phyloP scores from a whole-genome alignment of 2,329 filamentous ascomycete species.

The Aureobasidium namibiae region DNA sequence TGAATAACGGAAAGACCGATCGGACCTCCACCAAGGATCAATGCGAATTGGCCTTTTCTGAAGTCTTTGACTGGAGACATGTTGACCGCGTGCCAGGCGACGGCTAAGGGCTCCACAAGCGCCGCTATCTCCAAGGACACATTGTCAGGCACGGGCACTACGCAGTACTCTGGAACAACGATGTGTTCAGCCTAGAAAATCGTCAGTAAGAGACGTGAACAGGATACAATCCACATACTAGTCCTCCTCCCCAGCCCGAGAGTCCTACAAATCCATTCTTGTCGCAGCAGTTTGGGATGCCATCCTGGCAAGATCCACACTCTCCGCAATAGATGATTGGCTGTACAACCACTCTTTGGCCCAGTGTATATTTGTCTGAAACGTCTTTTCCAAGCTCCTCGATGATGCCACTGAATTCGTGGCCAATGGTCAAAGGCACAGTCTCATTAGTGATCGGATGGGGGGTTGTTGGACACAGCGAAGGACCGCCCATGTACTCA shows the following conservation, averaged over 20 bases:
- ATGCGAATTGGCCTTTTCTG: constrained; percentile 36
- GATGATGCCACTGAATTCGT: constrained; percentile 45
- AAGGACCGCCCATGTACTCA: constrained; percentile 29
- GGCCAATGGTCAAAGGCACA: constrained; percentile 45
- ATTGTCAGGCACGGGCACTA: constrained; percentile 43
- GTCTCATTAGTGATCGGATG: constrained; percentile 47
- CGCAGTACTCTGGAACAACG: constrained; percentile 39
- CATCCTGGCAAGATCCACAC: constrained; percentile 44
- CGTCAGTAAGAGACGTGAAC: neutral
- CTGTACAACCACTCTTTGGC: constrained; percentile 42
- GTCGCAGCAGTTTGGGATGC: constrained; percentile 47
- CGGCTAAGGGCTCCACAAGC: constrained; percentile 46
- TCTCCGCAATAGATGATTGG: constrained; percentile 49
- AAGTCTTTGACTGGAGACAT: constrained; percentile 33
- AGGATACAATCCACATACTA: constrained; percentile 20
- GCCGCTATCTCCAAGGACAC: constrained; percentile 45
- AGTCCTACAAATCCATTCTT: constrained; percentile 47
- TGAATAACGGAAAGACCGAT: constrained; percentile 46
- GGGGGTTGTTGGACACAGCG: constrained; percentile 40
- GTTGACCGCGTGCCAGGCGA: constrained; percentile 49
- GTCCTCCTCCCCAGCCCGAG: constrained; percentile 45
- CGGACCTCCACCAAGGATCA: constrained; percentile 46
- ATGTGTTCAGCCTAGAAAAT: constrained; percentile 26
- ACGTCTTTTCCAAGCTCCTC: constrained; percentile 46
- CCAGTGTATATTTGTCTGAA: constrained; percentile 35